A percentile compares a stretch with the other conserved stretches of the same genome.
These are phyloP conservation scores for Umbilicus rupestris DNA, from an alignment of 164 flowering plant species.

Conservation along the genomic window DNA sequence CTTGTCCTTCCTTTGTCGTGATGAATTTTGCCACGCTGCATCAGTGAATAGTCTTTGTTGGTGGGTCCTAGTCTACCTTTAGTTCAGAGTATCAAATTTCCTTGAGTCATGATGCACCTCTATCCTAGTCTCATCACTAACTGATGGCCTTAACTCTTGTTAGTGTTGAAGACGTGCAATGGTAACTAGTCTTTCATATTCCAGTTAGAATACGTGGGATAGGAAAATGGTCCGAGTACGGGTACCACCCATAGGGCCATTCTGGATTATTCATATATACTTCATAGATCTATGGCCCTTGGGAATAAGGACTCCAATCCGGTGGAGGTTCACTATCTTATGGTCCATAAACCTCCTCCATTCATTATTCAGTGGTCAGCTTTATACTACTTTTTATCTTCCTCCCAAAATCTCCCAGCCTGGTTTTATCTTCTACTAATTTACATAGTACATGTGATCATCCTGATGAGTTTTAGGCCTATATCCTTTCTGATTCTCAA, in stretches of 20 bases:
- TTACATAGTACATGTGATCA: neutral
- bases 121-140: neutral
- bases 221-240: neutral
- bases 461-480: neutral
- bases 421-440: neutral
- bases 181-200: too few relatives aligned
- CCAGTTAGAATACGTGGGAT: neutral
- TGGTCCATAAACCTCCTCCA: conserved; percentile 4
- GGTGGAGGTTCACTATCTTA: neutral
- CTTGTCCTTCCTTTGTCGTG: neutral
- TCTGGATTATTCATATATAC: neutral
- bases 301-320: neutral
- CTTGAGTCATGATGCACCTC: neutral
- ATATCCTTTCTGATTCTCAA: neutral
- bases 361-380: neutral
- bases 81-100: neutral
- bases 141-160: neutral
- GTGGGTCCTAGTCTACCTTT: neutral
- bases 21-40: neutral
- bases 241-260: neutral
- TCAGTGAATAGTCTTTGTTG: neutral
- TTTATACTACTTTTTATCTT: neutral
- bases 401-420: neutral
- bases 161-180: neutral
- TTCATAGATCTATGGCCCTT: neutral